Base-by-base conservation (phyloP, 805 yeast genomes). In the Wickerhamiella allomyrinae region DNA sequence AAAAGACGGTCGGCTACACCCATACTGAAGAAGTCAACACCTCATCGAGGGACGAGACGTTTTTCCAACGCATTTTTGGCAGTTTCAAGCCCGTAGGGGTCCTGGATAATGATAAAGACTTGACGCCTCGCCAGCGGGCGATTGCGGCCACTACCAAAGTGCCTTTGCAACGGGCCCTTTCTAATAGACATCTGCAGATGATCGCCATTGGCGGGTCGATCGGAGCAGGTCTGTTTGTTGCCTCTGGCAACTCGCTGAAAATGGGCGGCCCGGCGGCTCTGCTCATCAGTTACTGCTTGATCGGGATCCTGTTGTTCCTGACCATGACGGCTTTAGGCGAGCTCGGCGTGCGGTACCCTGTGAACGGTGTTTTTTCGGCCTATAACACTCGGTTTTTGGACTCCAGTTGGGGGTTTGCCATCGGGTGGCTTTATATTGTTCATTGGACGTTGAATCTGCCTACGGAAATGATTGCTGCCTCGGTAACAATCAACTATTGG, bases 191-290 rank as follows among this genome's bases (percentile, higher is more conserved):
- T 58, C 63, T 79, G 53, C 74, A 77, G 47, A 73, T 80, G 79
- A 78, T 79, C 51, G 77, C 84, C 31, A 68, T 79, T 34, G 83
- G 83, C 27, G 79, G 83, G 29, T 74, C 80, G 49, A 74, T 78
- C 40, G 87, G 87, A 49, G 77, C 85, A 2, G 86, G 87, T 55
- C 61, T 79, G 41, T 73, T 79, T 50, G 77, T 79, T 39, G 85
- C 86, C 52, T 66, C 76, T 9, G 84, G 83, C 38, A 58, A 63
- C 14, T 70, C 79, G 2, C 66, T 79, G 48, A 55, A 60, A 29
- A 58, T 62, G 5, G 66, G 65, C n/a, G 87, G 86, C 29, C 83
- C 84, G 3, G 80, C 69, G 2, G 70, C 72, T 37, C 48, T 71
- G 34, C 59, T 79, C 38, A 66, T 77, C 35, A 74, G 80, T 29